Conservation (phyloP, 2,329 filamentous ascomycete species). For the Aulographum hederae region DNA sequence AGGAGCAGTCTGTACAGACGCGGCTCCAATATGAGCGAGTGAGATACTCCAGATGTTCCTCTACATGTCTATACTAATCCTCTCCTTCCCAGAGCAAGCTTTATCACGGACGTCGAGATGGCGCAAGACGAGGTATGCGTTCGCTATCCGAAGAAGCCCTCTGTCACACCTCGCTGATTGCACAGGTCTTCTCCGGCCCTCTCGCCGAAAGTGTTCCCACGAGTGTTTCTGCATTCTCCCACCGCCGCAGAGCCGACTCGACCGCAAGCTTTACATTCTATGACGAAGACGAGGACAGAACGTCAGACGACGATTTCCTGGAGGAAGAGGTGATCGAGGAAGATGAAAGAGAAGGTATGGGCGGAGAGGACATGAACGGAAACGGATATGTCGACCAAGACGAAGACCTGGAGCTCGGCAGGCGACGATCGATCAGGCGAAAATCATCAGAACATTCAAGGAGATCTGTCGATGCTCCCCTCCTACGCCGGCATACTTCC, state of each 20-base stretch:
- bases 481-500: constrained; percentile 57
- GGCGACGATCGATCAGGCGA: constrained; percentile 25
- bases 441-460: constrained; percentile 44
- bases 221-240: constrained; percentile 78
- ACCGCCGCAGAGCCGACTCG: constrained; percentile 72
- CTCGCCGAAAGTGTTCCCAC: constrained; percentile 92
- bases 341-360: constrained; percentile 30
- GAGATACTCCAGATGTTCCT: constrained; percentile 7
- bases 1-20: constrained; percentile 39
- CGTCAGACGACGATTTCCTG: constrained; percentile 11
- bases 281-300: constrained; percentile 34
- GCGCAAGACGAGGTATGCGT: constrained; percentile 67
- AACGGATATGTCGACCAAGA: constrained; percentile 22
- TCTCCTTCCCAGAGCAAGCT: constrained; percentile 43
- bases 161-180: constrained; percentile 17
- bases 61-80: neutral
- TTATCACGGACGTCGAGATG: constrained; percentile 97
- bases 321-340: constrained; percentile 14
- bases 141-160: constrained; percentile 2
- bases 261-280: constrained; percentile 82
- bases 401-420: constrained; percentile 22
- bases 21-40: constrained; percentile 51
- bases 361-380: constrained; percentile 26
- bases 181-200: constrained; percentile 67
- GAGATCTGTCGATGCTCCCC: constrained; percentile 38